Evolutionary conservation across 441 rosid genomes (phyloP).

Genomic region (Mallotus repandus): DNA sequence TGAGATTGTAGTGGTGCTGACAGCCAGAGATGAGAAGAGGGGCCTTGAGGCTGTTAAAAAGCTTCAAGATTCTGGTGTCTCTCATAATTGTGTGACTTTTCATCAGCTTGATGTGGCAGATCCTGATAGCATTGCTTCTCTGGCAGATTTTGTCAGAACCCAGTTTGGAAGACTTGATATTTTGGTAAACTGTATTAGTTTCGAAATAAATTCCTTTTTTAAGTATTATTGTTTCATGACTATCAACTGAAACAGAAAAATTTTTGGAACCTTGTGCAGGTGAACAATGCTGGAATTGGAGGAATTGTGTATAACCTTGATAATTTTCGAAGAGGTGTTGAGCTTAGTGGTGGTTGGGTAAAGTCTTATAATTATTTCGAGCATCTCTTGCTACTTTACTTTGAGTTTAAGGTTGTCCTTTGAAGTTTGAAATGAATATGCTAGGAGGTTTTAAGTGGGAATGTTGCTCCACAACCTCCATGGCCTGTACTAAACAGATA

Average conservation of each 20-base stretch:
- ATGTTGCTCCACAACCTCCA: too few species aligned
- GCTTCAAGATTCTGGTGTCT: conserved; percentile 31
- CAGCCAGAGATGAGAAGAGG: conserved; percentile 45
- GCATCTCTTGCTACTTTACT: too few species aligned
- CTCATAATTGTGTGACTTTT: conserved; percentile 27
- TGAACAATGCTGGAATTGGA: conserved; percentile 40
- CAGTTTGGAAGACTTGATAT: conserved; percentile 47
- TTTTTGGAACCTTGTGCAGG: conserved; percentile 25
- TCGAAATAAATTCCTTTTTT: neutral
- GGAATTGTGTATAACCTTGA: conserved; percentile 17
- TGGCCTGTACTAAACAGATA: too few species aligned
- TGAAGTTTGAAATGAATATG: too few species aligned
- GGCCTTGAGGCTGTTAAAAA: conserved; percentile 46
- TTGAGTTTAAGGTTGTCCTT: too few species aligned
- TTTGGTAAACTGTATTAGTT: conserved; percentile 28
- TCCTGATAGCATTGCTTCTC: conserved; percentile 32
- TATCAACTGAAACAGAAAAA: neutral
- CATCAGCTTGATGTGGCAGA: conserved; percentile 51
- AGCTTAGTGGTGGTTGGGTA: conserved; percentile 28
- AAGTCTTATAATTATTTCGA: neutral
- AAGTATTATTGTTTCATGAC: neutral
- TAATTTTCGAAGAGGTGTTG: conserved; percentile 15
- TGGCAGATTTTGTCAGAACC: conserved; percentile 37
- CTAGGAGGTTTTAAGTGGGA: too few species aligned
- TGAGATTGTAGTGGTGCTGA: conserved; percentile 43